phyloP scores from a whole-genome alignment of 75 land plant genomes.

The Cunninghamia lanceolata region DNA sequence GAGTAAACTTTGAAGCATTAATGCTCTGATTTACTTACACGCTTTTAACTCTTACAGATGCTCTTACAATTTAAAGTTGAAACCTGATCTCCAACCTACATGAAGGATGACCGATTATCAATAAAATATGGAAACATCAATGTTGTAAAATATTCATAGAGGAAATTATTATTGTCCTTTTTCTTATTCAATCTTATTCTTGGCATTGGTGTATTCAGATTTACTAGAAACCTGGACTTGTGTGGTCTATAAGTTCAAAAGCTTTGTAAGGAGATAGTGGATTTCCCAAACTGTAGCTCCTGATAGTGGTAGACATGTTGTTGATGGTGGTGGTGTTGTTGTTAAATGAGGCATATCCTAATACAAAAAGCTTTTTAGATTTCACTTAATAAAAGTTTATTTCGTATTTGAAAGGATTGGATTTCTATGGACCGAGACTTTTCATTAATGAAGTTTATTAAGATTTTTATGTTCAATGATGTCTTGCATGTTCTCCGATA shows the following conservation, averaged over 20 bases:
- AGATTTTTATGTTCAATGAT: no score
- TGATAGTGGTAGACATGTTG: slow-evolving; percentile 13
- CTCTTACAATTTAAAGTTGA: not conserved
- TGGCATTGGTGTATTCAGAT: slow-evolving; percentile 32
- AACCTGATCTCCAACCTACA: not conserved
- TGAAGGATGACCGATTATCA: not conserved
- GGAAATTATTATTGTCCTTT: not conserved
- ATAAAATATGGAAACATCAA: not conserved
- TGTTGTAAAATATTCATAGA: not conserved
- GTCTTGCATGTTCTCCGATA: no score
- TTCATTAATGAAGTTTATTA: no score
- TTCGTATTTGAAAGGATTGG: no score
- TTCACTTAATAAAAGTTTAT: no score
- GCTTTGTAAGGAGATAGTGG: slow-evolving; percentile 52
- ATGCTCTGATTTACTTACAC: not conserved
- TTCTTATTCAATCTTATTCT: not conserved
- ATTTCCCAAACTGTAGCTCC: slow-evolving; percentile 61
- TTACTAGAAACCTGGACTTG: slow-evolving; percentile 67
- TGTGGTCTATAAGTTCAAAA: slow-evolving; percentile 81
- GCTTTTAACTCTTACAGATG: not conserved
- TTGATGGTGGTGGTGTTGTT: not conserved
- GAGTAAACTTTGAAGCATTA: not conserved
- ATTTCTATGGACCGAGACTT: no score
- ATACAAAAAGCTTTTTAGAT: no score
- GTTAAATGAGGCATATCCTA: slow-evolving; percentile 31